These are phyloP conservation scores for Fusarium temperatum DNA, from an alignment of 2,329 filamentous ascomycete species.

Conservation along the genomic window DNA sequence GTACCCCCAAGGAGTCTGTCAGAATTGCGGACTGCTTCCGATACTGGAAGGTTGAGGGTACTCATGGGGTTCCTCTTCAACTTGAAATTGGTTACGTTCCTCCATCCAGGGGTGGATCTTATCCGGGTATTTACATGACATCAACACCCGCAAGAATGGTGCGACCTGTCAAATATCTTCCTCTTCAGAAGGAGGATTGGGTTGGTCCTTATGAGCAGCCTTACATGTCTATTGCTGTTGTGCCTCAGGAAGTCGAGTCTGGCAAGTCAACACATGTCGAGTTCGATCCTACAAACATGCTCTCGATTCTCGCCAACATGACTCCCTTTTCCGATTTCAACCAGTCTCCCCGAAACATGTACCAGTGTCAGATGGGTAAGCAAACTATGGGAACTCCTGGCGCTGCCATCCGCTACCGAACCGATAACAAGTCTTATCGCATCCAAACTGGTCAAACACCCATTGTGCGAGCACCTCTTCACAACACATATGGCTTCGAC, in stretches of 20 bases:
- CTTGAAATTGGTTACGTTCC: slow-evolving; percentile 95
- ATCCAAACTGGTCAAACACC: slow-evolving; percentile 96
- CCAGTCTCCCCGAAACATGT: slow-evolving; percentile 99
- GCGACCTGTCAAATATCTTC: slow-evolving; percentile 90
- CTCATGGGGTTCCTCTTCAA: slow-evolving; percentile 79
- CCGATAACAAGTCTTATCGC: slow-evolving; percentile 96
- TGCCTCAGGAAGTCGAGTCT: slow-evolving; percentile 86
- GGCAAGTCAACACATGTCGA: slow-evolving; percentile 94
- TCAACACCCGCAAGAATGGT: slow-evolving; percentile 88
- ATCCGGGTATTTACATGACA: slow-evolving; percentile 94
- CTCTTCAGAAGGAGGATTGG: slow-evolving; percentile 84
- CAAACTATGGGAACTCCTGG: slow-evolving; percentile 98
- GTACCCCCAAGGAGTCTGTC: slow-evolving; percentile 82
- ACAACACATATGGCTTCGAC: slow-evolving; percentile 96
- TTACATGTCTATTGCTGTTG: slow-evolving; percentile 96
- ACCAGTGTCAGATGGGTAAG: slow-evolving; percentile 99
- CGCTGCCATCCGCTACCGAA: slow-evolving; percentile 83
- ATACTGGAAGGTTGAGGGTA: slow-evolving; percentile 94
- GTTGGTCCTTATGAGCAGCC: slow-evolving; percentile 96
- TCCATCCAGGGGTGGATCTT: slow-evolving; percentile 88
- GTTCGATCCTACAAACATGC: slow-evolving; percentile 92
- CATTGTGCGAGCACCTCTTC: slow-evolving; percentile 87
- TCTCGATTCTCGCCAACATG: slow-evolving; percentile 98
- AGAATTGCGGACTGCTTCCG: slow-evolving; percentile 86
- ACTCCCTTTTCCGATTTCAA: slow-evolving; percentile 99